These are phyloP conservation scores for Aspergillus sp. DNA, from an alignment of 2,329 filamentous ascomycete genomes.

Conservation along the genomic window DNA sequence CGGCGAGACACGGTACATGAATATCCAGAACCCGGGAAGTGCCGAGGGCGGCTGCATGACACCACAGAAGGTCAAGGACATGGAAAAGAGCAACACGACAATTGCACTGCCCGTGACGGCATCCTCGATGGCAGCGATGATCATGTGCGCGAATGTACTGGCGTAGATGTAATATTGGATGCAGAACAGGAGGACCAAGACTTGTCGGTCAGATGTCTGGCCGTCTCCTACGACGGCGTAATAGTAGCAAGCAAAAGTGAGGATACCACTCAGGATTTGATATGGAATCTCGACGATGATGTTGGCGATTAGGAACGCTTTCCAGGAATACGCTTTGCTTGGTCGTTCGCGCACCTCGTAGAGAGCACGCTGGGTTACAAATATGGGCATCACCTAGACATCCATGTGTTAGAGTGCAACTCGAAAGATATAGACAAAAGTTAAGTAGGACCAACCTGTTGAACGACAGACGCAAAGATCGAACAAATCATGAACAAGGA, in stretches of 20 bases:
- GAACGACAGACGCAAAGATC: constrained; percentile 56
- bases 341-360: constrained; percentile 85
- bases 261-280: constrained; percentile 69
- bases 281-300: constrained; percentile 83
- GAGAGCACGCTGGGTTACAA: constrained; percentile 74
- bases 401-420: neutral
- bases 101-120: constrained; percentile 74
- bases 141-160: constrained; percentile 73
- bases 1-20: constrained; percentile 63
- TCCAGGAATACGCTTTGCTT: constrained; percentile 81
- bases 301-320: constrained; percentile 78
- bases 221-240: constrained; percentile 64
- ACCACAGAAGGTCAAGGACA: constrained; percentile 75
- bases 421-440: neutral
- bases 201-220: constrained; percentile 66
- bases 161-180: constrained; percentile 76
- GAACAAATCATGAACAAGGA: constrained; percentile 77
- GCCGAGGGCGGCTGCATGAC: constrained; percentile 64
- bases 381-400: constrained; percentile 66
- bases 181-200: constrained; percentile 74
- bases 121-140: constrained; percentile 70
- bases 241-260: constrained; percentile 81
- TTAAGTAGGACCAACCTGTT: constrained; percentile 30
- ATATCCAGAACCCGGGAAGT: constrained; percentile 68
- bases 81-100: constrained; percentile 73